Evolutionary conservation across 495 filamentous ascomycete genomes (phyloP), one percentile per base, ranked within the genome.

Genomic region (Achaetomiella virescens): DNA sequence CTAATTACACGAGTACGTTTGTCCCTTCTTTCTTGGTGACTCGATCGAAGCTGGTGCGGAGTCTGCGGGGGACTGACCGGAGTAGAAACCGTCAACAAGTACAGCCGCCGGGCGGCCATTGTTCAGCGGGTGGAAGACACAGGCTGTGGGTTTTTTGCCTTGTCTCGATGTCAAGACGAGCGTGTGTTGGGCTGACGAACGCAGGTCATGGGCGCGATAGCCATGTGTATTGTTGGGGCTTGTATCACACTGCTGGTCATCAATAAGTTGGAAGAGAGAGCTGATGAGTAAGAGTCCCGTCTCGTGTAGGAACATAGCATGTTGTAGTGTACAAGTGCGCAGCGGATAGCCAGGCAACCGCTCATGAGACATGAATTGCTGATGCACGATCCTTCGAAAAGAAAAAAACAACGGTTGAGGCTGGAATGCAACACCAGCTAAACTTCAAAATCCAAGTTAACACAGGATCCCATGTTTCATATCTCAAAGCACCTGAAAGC

Each of bases 71-170:
- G 9, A 10, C 8, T 20, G 14, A 18, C 15, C 2, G 31, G 42
- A 7, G 3, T 21, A 76, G 74, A 81, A 60, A 91, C 91, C 1
- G 85, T 97, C n/a, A 86, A 80, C 54, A 86, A 88, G 65, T 98
- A 95, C 68, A 84, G 83, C 55, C 76, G 81, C 35, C 81, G 85
- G 60, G 75, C 78, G 24, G 93, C 93, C 0, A 76, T 98, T 53
- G 93, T 97, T 35, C 93, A 98, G 83, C 46, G 93, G 93, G 31
- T 92, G 88, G 85, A 95, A 90, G 73, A 97, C 93, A 35, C 91
- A 96, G 69, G 65, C 82, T 21, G 87, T 90, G 63, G 66, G 84
- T 72, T 15, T 1, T 8, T 10, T 9, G 37, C 20, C 11, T 45
- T 40, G 29, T 12, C 42, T 25, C 12, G 21, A 33, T 10, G n/a